These are phyloP conservation scores for Termitomyces sp. DNA, from an alignment of 768 basidiomycete genomes.

Conservation along the genomic window DNA sequence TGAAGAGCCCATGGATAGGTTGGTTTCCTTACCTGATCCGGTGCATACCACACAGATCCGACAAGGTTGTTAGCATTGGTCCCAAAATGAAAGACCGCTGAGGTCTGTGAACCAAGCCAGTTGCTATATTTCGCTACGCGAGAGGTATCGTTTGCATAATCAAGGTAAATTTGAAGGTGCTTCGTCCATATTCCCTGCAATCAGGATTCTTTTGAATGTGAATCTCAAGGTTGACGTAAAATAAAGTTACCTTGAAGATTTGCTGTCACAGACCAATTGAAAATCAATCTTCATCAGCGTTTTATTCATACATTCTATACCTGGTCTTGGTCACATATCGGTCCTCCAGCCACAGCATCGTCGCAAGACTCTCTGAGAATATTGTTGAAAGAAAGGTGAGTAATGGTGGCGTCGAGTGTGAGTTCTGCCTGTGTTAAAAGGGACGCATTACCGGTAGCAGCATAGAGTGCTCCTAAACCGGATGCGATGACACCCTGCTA, in stretches of 20 bases:
- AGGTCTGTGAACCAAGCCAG: constrained; percentile 34
- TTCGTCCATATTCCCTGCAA: constrained; percentile 46
- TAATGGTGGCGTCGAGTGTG: constrained; percentile 46
- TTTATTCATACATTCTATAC: constrained; percentile 10
- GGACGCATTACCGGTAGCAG: constrained; percentile 29
- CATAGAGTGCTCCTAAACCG: constrained; percentile 41
- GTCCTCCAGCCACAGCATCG: constrained; percentile 28
- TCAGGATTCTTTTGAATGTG: neutral
- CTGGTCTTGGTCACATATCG: constrained; percentile 42
- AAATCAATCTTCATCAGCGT: neutral
- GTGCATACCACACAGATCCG: constrained; percentile 42
- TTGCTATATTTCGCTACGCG: constrained; percentile 37
- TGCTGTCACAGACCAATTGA: constrained; percentile 20
- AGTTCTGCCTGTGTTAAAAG: constrained; percentile 43
- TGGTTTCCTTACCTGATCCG: constrained; percentile 24
- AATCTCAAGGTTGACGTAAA: neutral
- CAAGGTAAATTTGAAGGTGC: constrained; percentile 44
- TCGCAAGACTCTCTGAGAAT: constrained; percentile 52
- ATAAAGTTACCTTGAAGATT: constrained; percentile 34
- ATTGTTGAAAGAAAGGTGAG: constrained; percentile 28
- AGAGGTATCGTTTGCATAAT: constrained; percentile 33
- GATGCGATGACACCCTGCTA: constrained; percentile 48
- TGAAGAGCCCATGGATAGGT: neutral
- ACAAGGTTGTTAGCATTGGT: constrained; percentile 33
- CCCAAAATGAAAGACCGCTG: constrained; percentile 38